Percentiles rank a stretch among this genome's conserved stretches.
These are phyloP conservation scores for Phytophthora pinifolia DNA, from an alignment of 352 stramenopile species.

Conservation along the genomic window DNA sequence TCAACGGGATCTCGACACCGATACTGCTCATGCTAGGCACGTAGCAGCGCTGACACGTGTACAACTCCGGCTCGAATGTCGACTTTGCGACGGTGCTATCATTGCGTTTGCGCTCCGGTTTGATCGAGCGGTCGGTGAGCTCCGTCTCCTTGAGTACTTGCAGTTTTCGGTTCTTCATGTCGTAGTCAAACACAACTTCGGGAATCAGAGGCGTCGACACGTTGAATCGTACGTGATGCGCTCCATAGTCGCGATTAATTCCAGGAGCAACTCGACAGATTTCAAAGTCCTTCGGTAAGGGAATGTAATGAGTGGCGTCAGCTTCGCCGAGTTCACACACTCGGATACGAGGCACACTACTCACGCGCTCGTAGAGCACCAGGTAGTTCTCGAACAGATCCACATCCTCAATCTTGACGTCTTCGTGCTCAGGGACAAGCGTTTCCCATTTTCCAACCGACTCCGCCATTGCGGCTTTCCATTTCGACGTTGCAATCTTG, in stretches of 20 bases:
- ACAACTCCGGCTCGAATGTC: slow-evolving; percentile 33
- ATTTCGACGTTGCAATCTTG: slow-evolving; percentile 53
- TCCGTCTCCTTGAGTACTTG: slow-evolving; percentile 58
- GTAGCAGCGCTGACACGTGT: slow-evolving; percentile 41
- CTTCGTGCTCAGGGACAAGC: slow-evolving; percentile 49
- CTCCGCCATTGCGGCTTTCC: background rate
- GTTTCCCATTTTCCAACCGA: slow-evolving; percentile 36
- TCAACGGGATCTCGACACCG: slow-evolving; percentile 62
- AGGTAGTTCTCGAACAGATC: slow-evolving; percentile 82
- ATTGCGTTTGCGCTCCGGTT: slow-evolving; percentile 3
- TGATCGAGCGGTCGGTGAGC: slow-evolving; percentile 25
- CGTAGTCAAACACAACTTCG: slow-evolving; percentile 81
- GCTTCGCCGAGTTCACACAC: slow-evolving; percentile 35
- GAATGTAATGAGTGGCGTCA: slow-evolving; percentile 41
- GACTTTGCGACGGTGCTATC: slow-evolving; percentile 4
- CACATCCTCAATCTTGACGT: slow-evolving; percentile 89
- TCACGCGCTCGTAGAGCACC: slow-evolving; percentile 80
- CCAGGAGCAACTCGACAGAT: slow-evolving; percentile 67
- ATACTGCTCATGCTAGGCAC: slow-evolving; percentile 45
- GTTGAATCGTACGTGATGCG: slow-evolving; percentile 64
- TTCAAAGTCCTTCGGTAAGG: slow-evolving; percentile 55
- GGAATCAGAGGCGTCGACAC: slow-evolving; percentile 72
- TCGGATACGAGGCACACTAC: slow-evolving; percentile 73
- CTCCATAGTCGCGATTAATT: slow-evolving; percentile 78
- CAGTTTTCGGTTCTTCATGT: slow-evolving; percentile 51